These are phyloP conservation scores for Arachis monticola DNA, from an alignment of 331 rosid species.

Conservation along the genomic window DNA sequence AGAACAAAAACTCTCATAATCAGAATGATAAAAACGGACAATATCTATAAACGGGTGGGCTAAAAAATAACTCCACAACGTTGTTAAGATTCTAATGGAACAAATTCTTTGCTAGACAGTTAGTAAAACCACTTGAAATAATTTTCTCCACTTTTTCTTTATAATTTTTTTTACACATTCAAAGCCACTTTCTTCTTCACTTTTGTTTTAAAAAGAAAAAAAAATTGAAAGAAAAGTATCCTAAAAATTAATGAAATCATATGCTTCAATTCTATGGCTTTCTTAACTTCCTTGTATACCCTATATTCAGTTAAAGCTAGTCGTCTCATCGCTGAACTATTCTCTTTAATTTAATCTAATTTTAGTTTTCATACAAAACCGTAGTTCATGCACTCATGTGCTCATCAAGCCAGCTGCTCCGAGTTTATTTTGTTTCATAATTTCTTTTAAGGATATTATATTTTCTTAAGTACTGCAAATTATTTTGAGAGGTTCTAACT, in stretches of 20 bases:
- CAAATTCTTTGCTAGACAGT: conserved; percentile 35
- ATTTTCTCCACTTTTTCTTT: conserved; percentile 1
- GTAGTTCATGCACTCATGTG: too few species aligned
- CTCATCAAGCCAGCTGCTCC: too few species aligned
- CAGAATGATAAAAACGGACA: too few species aligned
- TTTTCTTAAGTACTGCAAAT: background rate
- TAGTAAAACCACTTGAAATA: conserved; percentile 25
- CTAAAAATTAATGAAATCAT: conserved; percentile 42
- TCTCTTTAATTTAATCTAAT: background rate
- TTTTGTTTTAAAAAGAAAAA: background rate
- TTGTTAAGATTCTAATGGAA: conserved; percentile 42
- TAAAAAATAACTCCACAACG: background rate
- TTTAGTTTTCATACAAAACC: too few species aligned
- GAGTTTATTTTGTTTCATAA: too few species aligned
- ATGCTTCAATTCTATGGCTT: conserved; percentile 38
- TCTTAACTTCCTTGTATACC: conserved; percentile 34
- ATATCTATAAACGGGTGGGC: too few species aligned
- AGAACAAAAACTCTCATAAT: too few species aligned
- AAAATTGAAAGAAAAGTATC: too few species aligned
- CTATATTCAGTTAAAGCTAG: conserved; percentile 6
- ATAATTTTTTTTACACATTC: conserved; percentile 25
- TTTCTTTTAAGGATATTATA: too few species aligned
- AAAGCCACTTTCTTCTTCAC: conserved; percentile 39
- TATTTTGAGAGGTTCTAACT: background rate
- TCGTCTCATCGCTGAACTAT: conserved; percentile 18